Conservation (phyloP, 2,329 filamentous ascomycete genomes). For the Stagonosporopsis chrysanthemi region DNA sequence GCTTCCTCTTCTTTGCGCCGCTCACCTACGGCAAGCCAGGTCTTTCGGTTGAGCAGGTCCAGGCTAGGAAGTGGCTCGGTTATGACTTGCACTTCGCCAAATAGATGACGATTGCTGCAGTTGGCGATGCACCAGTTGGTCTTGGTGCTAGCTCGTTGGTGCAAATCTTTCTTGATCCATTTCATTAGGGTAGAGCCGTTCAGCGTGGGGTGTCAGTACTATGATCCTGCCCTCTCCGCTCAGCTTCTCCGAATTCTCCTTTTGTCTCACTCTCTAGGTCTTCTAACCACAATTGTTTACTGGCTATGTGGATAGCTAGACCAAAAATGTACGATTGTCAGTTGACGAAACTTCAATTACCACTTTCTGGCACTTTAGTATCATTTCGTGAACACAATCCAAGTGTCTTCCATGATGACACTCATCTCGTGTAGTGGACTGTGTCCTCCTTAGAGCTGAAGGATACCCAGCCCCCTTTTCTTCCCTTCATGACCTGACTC, state of each 20-base stretch:
- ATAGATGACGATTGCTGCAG: constrained; percentile 58
- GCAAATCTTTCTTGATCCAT: constrained; percentile 10
- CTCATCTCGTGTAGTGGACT: no score
- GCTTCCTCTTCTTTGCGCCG: constrained; percentile 93
- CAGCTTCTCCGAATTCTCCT: constrained; percentile 11
- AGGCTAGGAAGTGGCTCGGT: constrained; percentile 90
- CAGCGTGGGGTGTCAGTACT: constrained; percentile 11
- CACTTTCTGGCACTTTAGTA: not conserved
- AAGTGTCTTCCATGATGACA: no score
- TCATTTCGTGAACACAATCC: not conserved
- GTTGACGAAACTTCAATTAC: not conserved
- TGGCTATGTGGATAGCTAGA: not conserved
- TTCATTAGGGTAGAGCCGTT: constrained; percentile 8
- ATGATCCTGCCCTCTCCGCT: not conserved
- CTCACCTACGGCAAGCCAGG: constrained; percentile 95
- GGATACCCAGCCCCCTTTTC: not conserved
- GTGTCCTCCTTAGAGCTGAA: no score
- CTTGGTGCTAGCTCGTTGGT: constrained; percentile 2
- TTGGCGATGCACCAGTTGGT: not conserved
- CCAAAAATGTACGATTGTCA: constrained; percentile 14
- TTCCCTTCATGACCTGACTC: not conserved
- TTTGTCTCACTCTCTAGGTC: constrained; percentile 4
- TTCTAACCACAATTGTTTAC: not conserved
- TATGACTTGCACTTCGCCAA: constrained; percentile 99
- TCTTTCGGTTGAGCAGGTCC: constrained; percentile 77